Evolutionary conservation across 2,329 filamentous ascomycete species (phyloP), one percentile per base, ranked within the genome.

Genomic region (Penicillium frequentans): DNA sequence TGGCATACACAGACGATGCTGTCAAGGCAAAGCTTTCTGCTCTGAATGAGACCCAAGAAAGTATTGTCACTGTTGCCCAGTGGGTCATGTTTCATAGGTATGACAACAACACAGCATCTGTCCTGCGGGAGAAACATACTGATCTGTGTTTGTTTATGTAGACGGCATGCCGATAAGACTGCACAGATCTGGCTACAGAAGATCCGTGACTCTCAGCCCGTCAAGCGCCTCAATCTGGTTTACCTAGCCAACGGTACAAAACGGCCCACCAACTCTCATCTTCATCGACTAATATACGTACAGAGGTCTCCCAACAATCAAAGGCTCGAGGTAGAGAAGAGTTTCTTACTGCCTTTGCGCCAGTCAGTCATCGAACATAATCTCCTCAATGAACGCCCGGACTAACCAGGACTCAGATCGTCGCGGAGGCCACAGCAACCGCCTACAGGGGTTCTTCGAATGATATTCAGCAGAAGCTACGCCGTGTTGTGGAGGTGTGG

Each of bases 41-140:
- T 43, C 85, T 99, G 61, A 97, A 96, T 76, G 96, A 99, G 78
- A 96, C 92, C 11, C 93, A 99, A 74, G 95, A 99, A 73, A 96
- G 92, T 77, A 98, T 99, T 70, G 86, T 96, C 59, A 93, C 91
- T 35, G 93, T 96, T 61, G 92, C 95, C 56, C 93, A 98, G 86
- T 99, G 96, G 96, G 95, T 99, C 60, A 96, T 99, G 89, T 99
- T 99, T 74, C 93, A 99, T 78, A 89, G 92, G 92, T 96, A 86
- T 65, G 64, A 56, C 43, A 47, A 55, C 53, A 45, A 48, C 37
- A 27, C 43, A 35, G 39, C 55, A 45, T 21, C 3, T 33, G 19
- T 27, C 37, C 8, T 29, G 26, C 13, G 8, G 45, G 50, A 35
- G 27, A 33, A 43, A 43, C 13, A 37, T 19, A 39, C 63, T 70